A percentile compares a stretch with the other conserved stretches of the same genome.
Evolutionary conservation across 106 monocot species (phyloP).

Genomic region (Acorus calamus): DNA sequence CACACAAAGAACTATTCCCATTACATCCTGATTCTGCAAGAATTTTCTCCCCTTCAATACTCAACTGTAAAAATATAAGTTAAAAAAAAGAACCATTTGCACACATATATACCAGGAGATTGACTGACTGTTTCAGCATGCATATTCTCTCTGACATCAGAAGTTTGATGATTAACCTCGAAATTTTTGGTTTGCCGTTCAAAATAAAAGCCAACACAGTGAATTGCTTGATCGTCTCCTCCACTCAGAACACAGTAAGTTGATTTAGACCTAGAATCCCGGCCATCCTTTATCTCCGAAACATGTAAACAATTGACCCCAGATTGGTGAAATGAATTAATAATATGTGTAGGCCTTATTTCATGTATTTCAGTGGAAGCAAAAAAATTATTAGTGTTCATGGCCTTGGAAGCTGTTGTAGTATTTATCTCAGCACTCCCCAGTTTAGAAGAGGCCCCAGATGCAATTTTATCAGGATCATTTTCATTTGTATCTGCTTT

Average conservation of each 20-base stretch:
- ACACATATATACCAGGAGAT: slow-evolving; percentile 9
- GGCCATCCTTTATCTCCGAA: slow-evolving; percentile 18
- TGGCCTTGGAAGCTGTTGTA: neutral
- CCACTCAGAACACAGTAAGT: slow-evolving; percentile 71
- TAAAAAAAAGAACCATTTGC: neutral
- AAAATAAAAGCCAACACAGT: slow-evolving; percentile 41
- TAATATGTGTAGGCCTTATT: slow-evolving; percentile 41
- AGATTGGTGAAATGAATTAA: slow-evolving; percentile 73
- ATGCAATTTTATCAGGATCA: slow-evolving; percentile 6
- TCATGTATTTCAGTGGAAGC: slow-evolving; percentile 20
- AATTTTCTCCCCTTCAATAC: slow-evolving; percentile 1
- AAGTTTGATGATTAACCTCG: neutral
- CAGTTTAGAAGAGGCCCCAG: slow-evolving; percentile 3
- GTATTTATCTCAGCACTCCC: neutral
- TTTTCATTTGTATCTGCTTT: neutral
- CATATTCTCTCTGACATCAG: neutral
- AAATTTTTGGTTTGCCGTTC: neutral
- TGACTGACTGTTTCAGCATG: slow-evolving; percentile 3
- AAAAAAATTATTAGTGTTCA: neutral
- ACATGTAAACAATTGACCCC: slow-evolving; percentile 88
- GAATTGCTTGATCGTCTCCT: slow-evolving; percentile 90
- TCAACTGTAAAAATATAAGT: neutral
- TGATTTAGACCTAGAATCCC: slow-evolving; percentile 12
- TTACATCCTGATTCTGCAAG: slow-evolving; percentile 12
- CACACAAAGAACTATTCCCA: slow-evolving; percentile 14